Base-by-base conservation (phyloP, 2,329 filamentous ascomycete species). In the Cordyceps cicadae region DNA sequence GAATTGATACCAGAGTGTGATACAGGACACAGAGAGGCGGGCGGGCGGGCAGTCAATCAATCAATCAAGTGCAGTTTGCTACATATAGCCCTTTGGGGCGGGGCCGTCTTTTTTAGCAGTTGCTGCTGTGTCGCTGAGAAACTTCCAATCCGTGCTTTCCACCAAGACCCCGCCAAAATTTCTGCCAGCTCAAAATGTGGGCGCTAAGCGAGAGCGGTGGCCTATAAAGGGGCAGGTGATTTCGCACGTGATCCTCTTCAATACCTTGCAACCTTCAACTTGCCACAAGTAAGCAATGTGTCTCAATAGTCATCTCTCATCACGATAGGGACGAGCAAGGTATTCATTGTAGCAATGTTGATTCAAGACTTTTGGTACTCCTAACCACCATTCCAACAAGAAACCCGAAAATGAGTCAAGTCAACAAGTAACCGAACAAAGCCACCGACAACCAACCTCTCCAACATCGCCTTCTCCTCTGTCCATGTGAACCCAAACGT, bases 161-260 rank as follows among this genome's bases (percentile, higher is more conserved):
- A 37, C 34, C 12, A 3, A 50, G 43, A 71, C 72, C 72, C 72
- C 71, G 72, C 73, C 70, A 69, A 72, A 67, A 71, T 75, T 74
- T 75, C 72, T 73, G 70, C 69, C 72, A 63, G 65, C 39, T 63
- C 57, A 64, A 67, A 72, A 68, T 75, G 73, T 75, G 73, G 71
- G 71, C 68, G 70, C 69, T 76, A 77, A 74, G 70, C 72, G 72
- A 75, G 71, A 67, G 70, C 72, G 71, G 68, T 76, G 71, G 73
- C 68, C 63, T 62, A 59, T 62, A 59, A 55, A 65, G 65, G 17
- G 7, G 7, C 66, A 69, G 64, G 66, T 69, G 67, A 67, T 32
- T 2, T 54, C 12, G 24, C 67, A 68, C 67, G 67, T 68, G 67
- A 59, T 37, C 0, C 3, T 46, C 5, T 32, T 21, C n/a, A n/a